These are phyloP conservation scores for Cairneyella variabilis DNA, from an alignment of 495 filamentous ascomycete species.

Conservation along the genomic window DNA sequence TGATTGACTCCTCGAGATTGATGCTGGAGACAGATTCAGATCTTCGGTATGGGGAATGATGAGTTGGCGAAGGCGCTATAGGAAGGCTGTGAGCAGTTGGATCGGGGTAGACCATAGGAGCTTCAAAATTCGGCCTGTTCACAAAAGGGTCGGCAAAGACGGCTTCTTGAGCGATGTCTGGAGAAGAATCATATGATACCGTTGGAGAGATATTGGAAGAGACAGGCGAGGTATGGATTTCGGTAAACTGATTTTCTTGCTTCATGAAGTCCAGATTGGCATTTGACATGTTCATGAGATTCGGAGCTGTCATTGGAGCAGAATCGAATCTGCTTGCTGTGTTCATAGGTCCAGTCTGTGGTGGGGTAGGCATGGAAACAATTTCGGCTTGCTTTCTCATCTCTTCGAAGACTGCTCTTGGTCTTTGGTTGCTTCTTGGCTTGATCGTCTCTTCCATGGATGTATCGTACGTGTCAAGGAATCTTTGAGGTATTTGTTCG, in stretches of 20 bases:
- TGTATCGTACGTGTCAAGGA: slow-evolving; percentile 47
- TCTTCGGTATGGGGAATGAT: slow-evolving; percentile 38
- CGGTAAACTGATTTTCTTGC: slow-evolving; percentile 43
- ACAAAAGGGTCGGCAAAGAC: slow-evolving; percentile 30
- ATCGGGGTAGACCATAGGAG: slow-evolving; percentile 17
- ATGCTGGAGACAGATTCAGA: slow-evolving; percentile 52
- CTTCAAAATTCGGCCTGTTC: slow-evolving; percentile 32
- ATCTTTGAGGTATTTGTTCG: slow-evolving; percentile 35
- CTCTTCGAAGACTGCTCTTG: slow-evolving; percentile 33
- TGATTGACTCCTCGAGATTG: slow-evolving; percentile 53
- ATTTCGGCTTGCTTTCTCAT: slow-evolving; percentile 25
- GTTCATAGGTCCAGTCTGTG: slow-evolving; percentile 28
- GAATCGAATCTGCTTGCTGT: slow-evolving; percentile 37
- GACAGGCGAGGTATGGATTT: slow-evolving; percentile 19
- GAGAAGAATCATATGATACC: slow-evolving; percentile 37
- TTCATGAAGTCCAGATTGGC: slow-evolving; percentile 48
- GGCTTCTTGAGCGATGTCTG: slow-evolving; percentile 31
- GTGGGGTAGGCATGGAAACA: slow-evolving; percentile 45
- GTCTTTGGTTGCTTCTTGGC: slow-evolving; percentile 31
- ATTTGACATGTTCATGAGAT: slow-evolving; percentile 52
- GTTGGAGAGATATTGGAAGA: slow-evolving; percentile 22
- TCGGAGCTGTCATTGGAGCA: slow-evolving; percentile 44
- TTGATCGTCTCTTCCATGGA: slow-evolving; percentile 58
- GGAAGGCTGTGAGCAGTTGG: slow-evolving; percentile 17
- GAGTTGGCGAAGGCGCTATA: slow-evolving; percentile 24